A percentile compares a stretch with the other conserved stretches of the same genome.
Evolutionary conservation across 352 stramenopile species (phyloP).

Genomic region (Pythium sp.): DNA sequence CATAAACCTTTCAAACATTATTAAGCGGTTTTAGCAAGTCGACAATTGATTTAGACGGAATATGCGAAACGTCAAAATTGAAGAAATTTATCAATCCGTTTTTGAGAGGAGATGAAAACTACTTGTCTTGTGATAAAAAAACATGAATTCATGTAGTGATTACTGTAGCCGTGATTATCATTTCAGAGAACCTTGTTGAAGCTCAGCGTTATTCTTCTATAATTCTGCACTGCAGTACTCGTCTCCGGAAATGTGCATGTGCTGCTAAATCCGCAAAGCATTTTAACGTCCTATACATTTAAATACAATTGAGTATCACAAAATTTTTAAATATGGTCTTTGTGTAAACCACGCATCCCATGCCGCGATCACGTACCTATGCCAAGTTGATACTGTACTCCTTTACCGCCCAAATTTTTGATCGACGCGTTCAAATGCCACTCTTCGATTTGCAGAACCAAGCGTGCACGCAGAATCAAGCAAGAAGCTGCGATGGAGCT

Average conservation of each 20-base stretch:
- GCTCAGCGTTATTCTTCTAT: neutral
- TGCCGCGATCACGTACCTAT: neutral
- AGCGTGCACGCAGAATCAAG: neutral
- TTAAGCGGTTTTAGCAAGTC: no score
- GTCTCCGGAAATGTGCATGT: no score
- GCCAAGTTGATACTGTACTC: neutral
- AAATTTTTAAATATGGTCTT: no score
- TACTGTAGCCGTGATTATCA: neutral
- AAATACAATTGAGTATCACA: no score
- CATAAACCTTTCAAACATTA: no score
- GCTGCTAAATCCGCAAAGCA: no score
- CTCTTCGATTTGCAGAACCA: neutral
- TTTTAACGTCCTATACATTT: no score
- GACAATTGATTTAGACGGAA: no score
- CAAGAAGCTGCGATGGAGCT: neutral
- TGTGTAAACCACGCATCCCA: neutral
- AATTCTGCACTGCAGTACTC: no score
- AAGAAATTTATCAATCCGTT: no score
- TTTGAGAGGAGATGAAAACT: no score
- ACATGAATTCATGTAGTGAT: neutral
- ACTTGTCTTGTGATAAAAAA: neutral
- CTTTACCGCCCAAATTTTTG: constrained; percentile 1
- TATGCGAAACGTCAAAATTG: no score
- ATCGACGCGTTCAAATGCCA: neutral
- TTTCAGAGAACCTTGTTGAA: neutral